Base-by-base conservation (phyloP, 2,329 filamentous ascomycete species). In the Ceratocystis ficicola region DNA sequence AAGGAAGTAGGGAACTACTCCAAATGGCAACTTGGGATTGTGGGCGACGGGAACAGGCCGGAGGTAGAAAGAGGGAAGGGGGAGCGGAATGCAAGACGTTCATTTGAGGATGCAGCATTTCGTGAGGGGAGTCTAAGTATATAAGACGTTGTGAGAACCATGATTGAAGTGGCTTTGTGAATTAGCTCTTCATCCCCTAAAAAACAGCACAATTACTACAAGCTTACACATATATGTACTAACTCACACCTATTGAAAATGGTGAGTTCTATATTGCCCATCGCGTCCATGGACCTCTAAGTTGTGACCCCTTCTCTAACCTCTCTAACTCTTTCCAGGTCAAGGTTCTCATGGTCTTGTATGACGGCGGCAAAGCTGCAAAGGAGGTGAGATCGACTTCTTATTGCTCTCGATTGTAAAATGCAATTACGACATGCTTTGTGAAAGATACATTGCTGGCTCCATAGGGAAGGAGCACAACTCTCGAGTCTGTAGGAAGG, bases 261-360 rank as follows among this genome's bases (percentile, higher is more conserved):
- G 64, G 64, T 65, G 32, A 36, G 63, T 10, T 30, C 52, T 5
- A 15, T 28, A 32, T 25, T 30, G 52, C 10, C 22, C 7, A 32
- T 5, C 4, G 48, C 2, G 7, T 52, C n/a, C 48, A 52, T n/a
- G 48, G 48, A 57, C 10, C 28, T 12, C 28, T 22, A 28, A 22
- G 2, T 10, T 17, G n/a, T 15, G 20, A 10, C n/a, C 46, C 1
- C 17, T 22, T 50, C 22, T 50, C 17, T 50, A 20, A 20, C 46
- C 22, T 22, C 7, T 41, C 32, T 44, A 36, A 55, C 32, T 59
- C 30, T 44, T 8, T 41, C 5, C 28, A 96, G 91, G 92, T 92
- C 81, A 96, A 96, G 82, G 89, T 96, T 79, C 87, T 96, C 75
- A 82, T 92, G 75, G 89, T 95, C 72, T 84, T 96, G 72, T 96